Percentiles rank a stretch among this genome's conserved stretches.
phyloP scores from a whole-genome alignment of 768 basidiomycete species.

The Rubroboletus satanas region DNA sequence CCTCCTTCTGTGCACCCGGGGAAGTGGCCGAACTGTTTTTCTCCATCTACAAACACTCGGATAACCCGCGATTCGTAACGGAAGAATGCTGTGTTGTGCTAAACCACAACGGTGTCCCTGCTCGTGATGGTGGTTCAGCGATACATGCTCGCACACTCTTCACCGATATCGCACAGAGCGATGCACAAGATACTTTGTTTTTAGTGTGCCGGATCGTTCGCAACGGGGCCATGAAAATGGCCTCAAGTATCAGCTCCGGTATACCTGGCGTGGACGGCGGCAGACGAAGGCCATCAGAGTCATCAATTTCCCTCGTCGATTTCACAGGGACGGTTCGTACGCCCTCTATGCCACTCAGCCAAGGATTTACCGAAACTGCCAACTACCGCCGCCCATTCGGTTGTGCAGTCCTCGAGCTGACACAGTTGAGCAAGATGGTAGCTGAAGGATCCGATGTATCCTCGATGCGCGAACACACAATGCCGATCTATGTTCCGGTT shows the following conservation, averaged over 20 bases:
- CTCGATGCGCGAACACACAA: conserved; percentile 67
- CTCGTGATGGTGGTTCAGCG: conserved; percentile 65
- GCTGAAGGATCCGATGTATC: conserved; percentile 62
- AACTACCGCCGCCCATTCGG: conserved; percentile 87
- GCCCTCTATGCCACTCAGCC: conserved; percentile 23
- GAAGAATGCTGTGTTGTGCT: conserved; percentile 90
- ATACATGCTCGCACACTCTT: conserved; percentile 79
- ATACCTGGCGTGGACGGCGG: conserved; percentile 35
- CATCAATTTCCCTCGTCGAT: conserved; percentile 38
- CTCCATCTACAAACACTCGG: conserved; percentile 84
- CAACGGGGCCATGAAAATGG: conserved; percentile 81
- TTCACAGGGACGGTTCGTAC: conserved; percentile 24
- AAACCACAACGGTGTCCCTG: conserved; percentile 86
- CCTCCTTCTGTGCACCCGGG: conserved; percentile 83
- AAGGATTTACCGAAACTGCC: conserved; percentile 32
- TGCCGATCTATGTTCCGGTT: conserved; percentile 83
- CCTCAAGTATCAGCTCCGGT: conserved; percentile 48
- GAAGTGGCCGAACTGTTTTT: conserved; percentile 94
- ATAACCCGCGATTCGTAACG: conserved; percentile 75
- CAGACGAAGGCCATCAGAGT: conserved; percentile 54
- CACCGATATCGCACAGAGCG: conserved; percentile 80
- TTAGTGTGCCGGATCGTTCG: conserved; percentile 89
- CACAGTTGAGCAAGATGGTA: conserved; percentile 65
- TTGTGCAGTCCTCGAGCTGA: conserved; percentile 89
- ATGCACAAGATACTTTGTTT: conserved; percentile 81